These are phyloP conservation scores for Penicillium carneum DNA, from an alignment of 2,329 filamentous ascomycete species.

Conservation along the genomic window DNA sequence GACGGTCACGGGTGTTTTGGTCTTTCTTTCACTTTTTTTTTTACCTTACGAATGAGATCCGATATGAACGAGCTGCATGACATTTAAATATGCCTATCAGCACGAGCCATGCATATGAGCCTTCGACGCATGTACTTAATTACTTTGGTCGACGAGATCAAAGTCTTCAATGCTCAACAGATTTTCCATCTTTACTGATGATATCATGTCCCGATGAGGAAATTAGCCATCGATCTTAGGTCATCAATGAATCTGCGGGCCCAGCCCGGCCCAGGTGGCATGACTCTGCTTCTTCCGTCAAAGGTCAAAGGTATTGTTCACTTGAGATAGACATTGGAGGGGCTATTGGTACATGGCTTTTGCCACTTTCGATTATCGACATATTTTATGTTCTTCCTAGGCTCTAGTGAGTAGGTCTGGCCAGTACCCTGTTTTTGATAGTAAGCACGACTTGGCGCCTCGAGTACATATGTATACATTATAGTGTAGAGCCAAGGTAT, in stretches of 20 bases:
- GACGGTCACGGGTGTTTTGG: slow-evolving; percentile 8
- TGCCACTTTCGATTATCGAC: neutral
- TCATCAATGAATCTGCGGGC: neutral
- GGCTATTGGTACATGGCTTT: neutral
- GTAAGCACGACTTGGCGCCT: neutral
- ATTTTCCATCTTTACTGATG: neutral
- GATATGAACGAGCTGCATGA: slow-evolving; percentile 10
- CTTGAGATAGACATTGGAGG: neutral
- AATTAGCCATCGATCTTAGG: slow-evolving; percentile 15
- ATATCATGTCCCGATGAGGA: slow-evolving; percentile 14
- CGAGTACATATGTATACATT: too few species aligned
- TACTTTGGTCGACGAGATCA: neutral
- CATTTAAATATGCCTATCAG: slow-evolving; percentile 19
- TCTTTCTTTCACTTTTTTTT: neutral
- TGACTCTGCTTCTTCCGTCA: neutral
- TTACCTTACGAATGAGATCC: slow-evolving; percentile 15
- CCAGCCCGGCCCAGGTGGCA: neutral
- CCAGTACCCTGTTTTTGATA: neutral
- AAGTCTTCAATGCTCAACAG: neutral
- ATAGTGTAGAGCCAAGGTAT: neutral
- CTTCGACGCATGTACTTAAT: slow-evolving; percentile 15
- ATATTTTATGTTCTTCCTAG: neutral
- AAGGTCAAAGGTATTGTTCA: slow-evolving; percentile 15
- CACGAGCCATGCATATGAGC: slow-evolving; percentile 23
- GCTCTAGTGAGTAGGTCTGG: neutral